phyloP scores from a whole-genome alignment of 163 green algal genomes.

The Trebouxiophyceae sp. region DNA sequence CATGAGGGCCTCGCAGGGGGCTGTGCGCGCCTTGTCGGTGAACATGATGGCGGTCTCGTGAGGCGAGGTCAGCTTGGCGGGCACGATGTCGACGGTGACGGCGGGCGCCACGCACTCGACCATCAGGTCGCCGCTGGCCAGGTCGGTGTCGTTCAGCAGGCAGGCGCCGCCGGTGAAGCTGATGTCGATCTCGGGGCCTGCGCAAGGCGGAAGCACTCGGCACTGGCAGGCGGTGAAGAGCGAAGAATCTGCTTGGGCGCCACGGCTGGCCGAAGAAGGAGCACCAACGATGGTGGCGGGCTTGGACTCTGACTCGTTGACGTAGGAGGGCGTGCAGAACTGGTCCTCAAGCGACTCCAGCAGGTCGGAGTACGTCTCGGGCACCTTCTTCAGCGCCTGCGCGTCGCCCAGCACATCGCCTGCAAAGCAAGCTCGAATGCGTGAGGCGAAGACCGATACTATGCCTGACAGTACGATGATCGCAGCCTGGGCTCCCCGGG shows the following conservation, averaged over 20 bases:
- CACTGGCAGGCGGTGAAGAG: too few species aligned
- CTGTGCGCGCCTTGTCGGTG: background rate
- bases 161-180: background rate
- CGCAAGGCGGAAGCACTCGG: background rate
- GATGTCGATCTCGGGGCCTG: background rate
- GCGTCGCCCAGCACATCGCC: background rate
- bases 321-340: background rate
- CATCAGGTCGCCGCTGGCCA: background rate
- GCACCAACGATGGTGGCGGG: background rate
- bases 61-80: background rate
- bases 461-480: too few species aligned
- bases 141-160: background rate
- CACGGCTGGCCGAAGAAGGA: too few species aligned
- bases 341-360: background rate
- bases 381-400: background rate
- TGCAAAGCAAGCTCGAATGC: too few species aligned
- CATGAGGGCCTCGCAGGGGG: too few species aligned
- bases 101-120: background rate
- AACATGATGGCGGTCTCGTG: background rate
- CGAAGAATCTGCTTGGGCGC: too few species aligned
- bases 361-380: background rate
- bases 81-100: background rate
- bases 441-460: too few species aligned
- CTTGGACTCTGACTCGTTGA: background rate
- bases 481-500: too few species aligned